Base-by-base conservation (phyloP, 164 flowering plant species). In the Aristolochia californica region DNA sequence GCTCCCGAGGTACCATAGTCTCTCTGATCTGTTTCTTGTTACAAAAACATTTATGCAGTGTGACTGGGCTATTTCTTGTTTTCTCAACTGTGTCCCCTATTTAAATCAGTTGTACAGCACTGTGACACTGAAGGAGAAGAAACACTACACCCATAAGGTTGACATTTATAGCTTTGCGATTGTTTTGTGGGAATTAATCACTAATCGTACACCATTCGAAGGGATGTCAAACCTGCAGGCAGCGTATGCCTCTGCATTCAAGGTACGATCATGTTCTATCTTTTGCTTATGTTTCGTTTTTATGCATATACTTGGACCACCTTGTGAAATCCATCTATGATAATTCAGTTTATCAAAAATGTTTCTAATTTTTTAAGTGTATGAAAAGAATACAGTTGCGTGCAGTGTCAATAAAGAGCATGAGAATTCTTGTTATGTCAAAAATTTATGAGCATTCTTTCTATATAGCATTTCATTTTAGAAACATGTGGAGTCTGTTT, bases 131-230 rank as follows among this genome's bases (percentile, higher is more conserved):
- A 62, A 87, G 21, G 77, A 16, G 56, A 84, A 77, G 77, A 80
- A 72, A 55, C 69, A 68, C 34, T 87, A 87, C 58, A 70, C 83
- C 70, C 81, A 80, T 57, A 87, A 84, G 68, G 84, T 78, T 24
- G 91, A 87, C 66, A 77, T 77, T 21, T 83, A 81, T 70, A 87
- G 91, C 73, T 84, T 84, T 57, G 55, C 85, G 17, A 70, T 84
- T 25, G 80, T 87, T 49, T 63, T 87, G 8, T 87, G 89, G 89
- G 87, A 81, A 70, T 45, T 87, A 65, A 68, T 87, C 2, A 73
- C 76, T 3, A 87, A 83, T 65, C 57, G 55, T 18, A 63, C 63
- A n/a, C 91, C 89, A 22, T 85, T 81, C 66, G 64, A 75, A 38
- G 88, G 87, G 18, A 75, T 59, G 76, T 11, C 40, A 59, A 70